Base-by-base conservation (phyloP, 805 yeast species). In the Starmera quercuum region DNA sequence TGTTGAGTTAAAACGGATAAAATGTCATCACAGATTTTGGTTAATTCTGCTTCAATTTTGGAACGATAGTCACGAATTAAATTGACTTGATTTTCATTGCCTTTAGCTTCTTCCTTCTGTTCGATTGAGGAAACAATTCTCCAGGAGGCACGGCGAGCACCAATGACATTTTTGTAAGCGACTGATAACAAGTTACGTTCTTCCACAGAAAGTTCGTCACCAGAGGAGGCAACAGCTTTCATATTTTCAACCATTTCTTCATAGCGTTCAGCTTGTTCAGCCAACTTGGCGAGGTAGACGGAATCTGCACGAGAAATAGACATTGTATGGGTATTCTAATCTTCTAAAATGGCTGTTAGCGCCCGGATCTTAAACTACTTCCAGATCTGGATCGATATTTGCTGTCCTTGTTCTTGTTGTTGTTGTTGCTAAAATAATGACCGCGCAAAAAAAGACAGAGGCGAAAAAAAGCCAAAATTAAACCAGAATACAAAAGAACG, bases 121-220 rank as follows among this genome's bases (percentile, higher is more conserved):
- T 90, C 98, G 55, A 90, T 90, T 31, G 97, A 86, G 25, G 96
- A 87, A 34, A 92, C 96, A 58, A 92, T 87, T 77, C 98, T 83
- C 97, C 97, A 92, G 30, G 96, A 86, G 39, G 98, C 97, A 71
- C 98, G 88, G 58, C 97, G 87, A 39, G 97, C 95, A 59, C 98
- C 98, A 64, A 90, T 90, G 37, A 90, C 97, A 59, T 90, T 90
- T 69, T 90, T 90, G 75, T 90, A 90, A 42, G 98, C 98, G 52
- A 92, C 97, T 22, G 96, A 86, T 54, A 90, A 75, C 50, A 90
- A 73, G 68, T 92, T 92, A 66, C 98, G 88, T 71, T 92, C 98
- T 70, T 92, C 98, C 48, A 92, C 95, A 33, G 94, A 82, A 50
- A 92, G 71, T 64, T 90, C 97, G 66, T 84, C 88, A 43, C 95